phyloP scores from a whole-genome alignment of 1,284 basidiomycete genomes.

The Clitocybe nebularis region DNA sequence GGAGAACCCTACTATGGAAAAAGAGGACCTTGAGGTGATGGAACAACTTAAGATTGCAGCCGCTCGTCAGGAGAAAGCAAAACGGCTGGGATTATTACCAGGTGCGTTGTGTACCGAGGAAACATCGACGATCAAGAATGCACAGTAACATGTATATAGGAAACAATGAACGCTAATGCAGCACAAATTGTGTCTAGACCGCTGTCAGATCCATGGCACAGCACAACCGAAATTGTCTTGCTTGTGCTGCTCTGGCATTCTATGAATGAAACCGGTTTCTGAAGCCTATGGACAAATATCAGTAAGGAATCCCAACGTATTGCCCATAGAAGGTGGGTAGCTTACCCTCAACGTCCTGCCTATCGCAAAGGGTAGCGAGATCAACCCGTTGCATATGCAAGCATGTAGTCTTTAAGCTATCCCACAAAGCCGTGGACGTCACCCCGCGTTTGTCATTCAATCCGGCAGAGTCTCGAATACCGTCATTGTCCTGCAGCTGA shows the following conservation, averaged over 20 bases:
- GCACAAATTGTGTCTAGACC: neutral
- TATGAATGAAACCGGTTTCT: slow-evolving; percentile 24
- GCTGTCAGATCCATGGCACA: slow-evolving; percentile 16
- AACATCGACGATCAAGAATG: no score
- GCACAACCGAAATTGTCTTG: no score
- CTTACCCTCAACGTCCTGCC: slow-evolving; percentile 69
- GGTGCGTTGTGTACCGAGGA: no score
- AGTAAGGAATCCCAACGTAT: slow-evolving; percentile 8
- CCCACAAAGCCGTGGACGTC: slow-evolving; percentile 78
- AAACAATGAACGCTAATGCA: neutral
- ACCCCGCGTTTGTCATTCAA: slow-evolving; percentile 61
- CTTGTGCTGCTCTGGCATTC: neutral
- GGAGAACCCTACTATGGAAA: slow-evolving; percentile 35
- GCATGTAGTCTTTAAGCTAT: slow-evolving; percentile 77
- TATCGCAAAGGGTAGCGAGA: slow-evolving; percentile 68
- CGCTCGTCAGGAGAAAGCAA: slow-evolving; percentile 30
- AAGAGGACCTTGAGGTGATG: slow-evolving; percentile 38
- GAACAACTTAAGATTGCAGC: slow-evolving; percentile 30
- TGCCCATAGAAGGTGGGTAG: no score
- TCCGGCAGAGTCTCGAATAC: slow-evolving; percentile 44
- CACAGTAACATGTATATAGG: slow-evolving; percentile 7
- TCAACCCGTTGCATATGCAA: slow-evolving; percentile 73
- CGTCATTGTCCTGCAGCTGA: slow-evolving; percentile 80
- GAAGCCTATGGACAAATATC: slow-evolving; percentile 26
- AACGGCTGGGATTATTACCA: slow-evolving; percentile 36